phyloP scores from a whole-genome alignment of 139 green algal species.

The Micractinium sp. region DNA sequence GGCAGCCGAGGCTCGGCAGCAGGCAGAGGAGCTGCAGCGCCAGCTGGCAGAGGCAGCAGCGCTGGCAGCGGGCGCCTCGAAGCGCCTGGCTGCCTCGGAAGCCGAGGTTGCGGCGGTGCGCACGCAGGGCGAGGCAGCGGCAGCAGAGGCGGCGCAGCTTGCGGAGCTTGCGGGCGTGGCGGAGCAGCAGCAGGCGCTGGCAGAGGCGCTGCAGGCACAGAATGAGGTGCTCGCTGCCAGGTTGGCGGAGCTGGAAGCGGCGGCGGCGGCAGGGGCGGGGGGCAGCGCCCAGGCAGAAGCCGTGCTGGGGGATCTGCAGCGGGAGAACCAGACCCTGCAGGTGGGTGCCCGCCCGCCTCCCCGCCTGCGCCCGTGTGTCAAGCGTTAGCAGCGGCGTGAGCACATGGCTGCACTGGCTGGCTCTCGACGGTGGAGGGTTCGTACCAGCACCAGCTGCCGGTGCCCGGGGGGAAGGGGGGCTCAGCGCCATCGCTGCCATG shows the following conservation, averaged over 20 bases:
- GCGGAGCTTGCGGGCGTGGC: background rate
- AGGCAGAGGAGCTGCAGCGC: background rate
- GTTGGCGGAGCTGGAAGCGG: conserved; percentile 19
- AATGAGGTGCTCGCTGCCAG: conserved; percentile 8
- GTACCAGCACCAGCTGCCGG: too few relatives aligned
- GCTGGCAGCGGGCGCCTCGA: background rate
- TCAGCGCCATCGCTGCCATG: too few relatives aligned
- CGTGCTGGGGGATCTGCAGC: conserved; percentile 18
- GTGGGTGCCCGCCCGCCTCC: background rate
- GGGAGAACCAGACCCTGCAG: conserved; percentile 35
- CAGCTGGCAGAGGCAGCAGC: background rate
- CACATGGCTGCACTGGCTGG: too few relatives aligned
- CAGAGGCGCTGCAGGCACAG: conserved; percentile 30
- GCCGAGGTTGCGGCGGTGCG: background rate
- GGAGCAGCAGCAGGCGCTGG: conserved; percentile 25
- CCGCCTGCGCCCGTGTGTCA: too few relatives aligned
- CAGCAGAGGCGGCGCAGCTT: background rate
- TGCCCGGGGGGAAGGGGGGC: too few relatives aligned
- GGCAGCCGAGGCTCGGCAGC: background rate
- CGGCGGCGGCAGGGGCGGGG: background rate
- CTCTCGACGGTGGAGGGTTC: too few relatives aligned
- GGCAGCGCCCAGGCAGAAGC: background rate
- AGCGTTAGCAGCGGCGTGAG: too few relatives aligned
- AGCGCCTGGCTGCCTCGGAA: background rate
- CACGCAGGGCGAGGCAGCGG: background rate